These are phyloP conservation scores for Ramularia collo-cygni DNA, from an alignment of 2,329 filamentous ascomycete genomes.

Conservation along the genomic window DNA sequence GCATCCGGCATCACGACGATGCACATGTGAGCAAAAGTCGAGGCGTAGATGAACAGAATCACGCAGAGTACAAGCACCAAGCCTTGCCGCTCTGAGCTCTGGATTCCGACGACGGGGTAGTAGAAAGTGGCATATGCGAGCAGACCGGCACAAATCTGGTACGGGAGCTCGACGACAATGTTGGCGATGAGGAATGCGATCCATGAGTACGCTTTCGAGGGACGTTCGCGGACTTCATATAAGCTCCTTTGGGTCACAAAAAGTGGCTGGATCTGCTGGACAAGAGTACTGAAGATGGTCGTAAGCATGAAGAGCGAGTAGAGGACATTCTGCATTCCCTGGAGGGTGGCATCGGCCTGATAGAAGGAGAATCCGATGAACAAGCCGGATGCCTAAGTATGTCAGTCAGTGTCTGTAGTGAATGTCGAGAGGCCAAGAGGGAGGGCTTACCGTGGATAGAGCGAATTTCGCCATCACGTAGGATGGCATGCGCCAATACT, in stretches of 20 bases:
- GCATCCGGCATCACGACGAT: slow-evolving; percentile 64
- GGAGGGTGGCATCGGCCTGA: slow-evolving; percentile 30
- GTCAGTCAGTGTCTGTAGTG: no score
- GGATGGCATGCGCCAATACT: slow-evolving; percentile 39
- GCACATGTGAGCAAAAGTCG: slow-evolving; percentile 66
- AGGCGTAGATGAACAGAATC: slow-evolving; percentile 63
- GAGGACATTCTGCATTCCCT: slow-evolving; percentile 41
- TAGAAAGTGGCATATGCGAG: slow-evolving; percentile 62
- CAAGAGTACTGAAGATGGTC: slow-evolving; percentile 36
- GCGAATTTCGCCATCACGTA: slow-evolving; percentile 53
- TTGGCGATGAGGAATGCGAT: slow-evolving; percentile 65
- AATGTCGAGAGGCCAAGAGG: no score
- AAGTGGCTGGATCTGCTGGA: slow-evolving; percentile 54
- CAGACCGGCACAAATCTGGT: slow-evolving; percentile 54
- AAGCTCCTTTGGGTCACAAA: slow-evolving; percentile 53
- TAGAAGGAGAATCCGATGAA: slow-evolving; percentile 45
- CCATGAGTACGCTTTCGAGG: slow-evolving; percentile 69
- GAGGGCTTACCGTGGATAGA: slow-evolving; percentile 47
- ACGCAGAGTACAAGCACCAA: slow-evolving; percentile 60
- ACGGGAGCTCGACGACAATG: slow-evolving; percentile 65
- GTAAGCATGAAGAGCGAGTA: slow-evolving; percentile 47
- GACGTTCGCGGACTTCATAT: slow-evolving; percentile 54
- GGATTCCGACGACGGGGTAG: slow-evolving; percentile 44
- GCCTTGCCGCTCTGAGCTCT: slow-evolving; percentile 49
- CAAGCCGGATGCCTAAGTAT: slow-evolving; percentile 41